Conservation (phyloP, 225 moss, liverwort and hornwort species). For the Sphagnum contortum region DNA sequence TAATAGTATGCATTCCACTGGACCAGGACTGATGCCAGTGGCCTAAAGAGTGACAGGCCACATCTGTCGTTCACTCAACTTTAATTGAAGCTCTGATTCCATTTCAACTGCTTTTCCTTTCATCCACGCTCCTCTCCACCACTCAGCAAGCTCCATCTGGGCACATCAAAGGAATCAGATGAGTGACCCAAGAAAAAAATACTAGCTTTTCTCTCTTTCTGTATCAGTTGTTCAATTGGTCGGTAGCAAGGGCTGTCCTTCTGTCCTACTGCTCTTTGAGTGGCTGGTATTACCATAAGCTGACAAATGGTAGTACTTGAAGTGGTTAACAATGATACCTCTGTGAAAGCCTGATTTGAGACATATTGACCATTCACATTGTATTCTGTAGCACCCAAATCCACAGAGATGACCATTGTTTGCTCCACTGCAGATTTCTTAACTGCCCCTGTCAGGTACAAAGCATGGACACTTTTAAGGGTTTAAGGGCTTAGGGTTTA, state of each 20-base stretch:
- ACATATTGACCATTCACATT: slow-evolving; percentile 5
- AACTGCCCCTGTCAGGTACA: background rate
- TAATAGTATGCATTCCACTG: no score
- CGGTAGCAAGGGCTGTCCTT: no score
- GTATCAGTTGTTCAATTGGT: no score
- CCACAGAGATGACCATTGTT: slow-evolving; percentile 1
- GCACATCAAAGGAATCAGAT: no score
- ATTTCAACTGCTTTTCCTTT: background rate
- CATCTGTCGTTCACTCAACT: slow-evolving; percentile 3
- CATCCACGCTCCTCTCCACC: slow-evolving; percentile 4
- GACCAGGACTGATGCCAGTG: no score
- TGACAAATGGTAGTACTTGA: no score
- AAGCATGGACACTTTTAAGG: background rate
- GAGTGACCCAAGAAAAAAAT: no score
- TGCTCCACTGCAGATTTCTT: slow-evolving; percentile 2
- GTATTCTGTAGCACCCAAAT: slow-evolving; percentile 4
- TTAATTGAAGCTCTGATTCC: background rate
- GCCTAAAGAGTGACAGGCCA: background rate
- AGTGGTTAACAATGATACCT: background rate
- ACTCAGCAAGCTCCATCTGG: slow-evolving; percentile 3
- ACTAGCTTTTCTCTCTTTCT: no score
- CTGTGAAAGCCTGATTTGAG: slow-evolving; percentile 7
- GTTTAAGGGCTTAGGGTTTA: no score
- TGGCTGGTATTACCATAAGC: no score
- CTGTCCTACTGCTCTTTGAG: no score